These are phyloP conservation scores for Chalciporus sp. DNA, from an alignment of 1,284 basidiomycete species.

Conservation along the genomic window DNA sequence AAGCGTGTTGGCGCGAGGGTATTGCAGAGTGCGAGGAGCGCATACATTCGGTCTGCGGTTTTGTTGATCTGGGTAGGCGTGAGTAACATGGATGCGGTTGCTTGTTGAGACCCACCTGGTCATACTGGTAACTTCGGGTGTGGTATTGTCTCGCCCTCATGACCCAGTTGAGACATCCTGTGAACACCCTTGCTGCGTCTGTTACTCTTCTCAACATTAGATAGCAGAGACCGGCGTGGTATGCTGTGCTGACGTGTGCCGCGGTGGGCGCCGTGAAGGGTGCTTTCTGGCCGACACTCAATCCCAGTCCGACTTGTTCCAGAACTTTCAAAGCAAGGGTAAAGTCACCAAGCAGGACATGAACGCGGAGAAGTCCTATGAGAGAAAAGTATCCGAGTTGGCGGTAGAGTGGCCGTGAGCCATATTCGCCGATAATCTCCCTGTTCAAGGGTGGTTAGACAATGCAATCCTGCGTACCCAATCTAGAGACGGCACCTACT, in stretches of 20 bases:
- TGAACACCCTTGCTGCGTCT: constrained; percentile 93
- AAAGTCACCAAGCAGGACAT: constrained; percentile 95
- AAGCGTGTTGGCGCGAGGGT: constrained; percentile 87
- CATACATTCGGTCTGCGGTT: constrained; percentile 97
- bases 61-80: constrained; percentile 78
- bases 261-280: constrained; percentile 91
- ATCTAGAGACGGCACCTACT: constrained; percentile 50
- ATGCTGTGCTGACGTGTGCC: constrained; percentile 93
- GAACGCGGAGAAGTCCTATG: constrained; percentile 93
- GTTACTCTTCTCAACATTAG: constrained; percentile 93
- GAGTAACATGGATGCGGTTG: neutral
- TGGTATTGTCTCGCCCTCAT: constrained; percentile 94
- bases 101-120: constrained; percentile 61
- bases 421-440: constrained; percentile 91
- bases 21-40: constrained; percentile 91
- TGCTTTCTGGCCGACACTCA: constrained; percentile 86
- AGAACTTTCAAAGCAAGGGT: constrained; percentile 94
- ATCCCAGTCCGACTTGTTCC: constrained; percentile 89
- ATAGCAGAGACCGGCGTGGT: constrained; percentile 96
- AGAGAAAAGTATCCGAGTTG: constrained; percentile 98
- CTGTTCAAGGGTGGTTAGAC: constrained; percentile 40
- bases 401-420: constrained; percentile 86
- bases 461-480: neutral
- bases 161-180: constrained; percentile 92
- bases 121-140: constrained; percentile 94